phyloP scores from a whole-genome alignment of 1,284 basidiomycete species.

The Gastroboletus turbinatus region DNA sequence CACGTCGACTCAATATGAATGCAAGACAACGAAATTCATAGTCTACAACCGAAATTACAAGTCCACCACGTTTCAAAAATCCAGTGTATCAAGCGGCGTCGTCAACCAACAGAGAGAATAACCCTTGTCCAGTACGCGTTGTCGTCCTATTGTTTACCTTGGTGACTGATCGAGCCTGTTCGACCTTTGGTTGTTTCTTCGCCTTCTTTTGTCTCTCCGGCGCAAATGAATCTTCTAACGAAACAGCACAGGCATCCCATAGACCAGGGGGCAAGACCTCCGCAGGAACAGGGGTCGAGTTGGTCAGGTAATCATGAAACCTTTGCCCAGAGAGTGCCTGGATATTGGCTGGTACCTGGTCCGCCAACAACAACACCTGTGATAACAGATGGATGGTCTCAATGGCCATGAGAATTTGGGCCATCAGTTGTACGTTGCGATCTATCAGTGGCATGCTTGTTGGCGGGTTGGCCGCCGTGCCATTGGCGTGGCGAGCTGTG shows the following conservation, averaged over 20 bases:
- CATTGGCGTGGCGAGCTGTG: conserved; percentile 21
- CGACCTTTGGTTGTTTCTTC: conserved; percentile 39
- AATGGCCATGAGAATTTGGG: conserved; percentile 62
- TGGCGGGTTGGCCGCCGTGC: conserved; percentile 5
- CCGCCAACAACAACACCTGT: conserved; percentile 56
- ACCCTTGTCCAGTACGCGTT: conserved; percentile 11
- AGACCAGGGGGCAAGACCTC: conserved; percentile 33
- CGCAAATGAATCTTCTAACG: conserved; percentile 50
- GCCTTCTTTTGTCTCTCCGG: conserved; percentile 44
- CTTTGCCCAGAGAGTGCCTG: conserved; percentile 54
- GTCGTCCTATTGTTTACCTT: conserved; percentile 9
- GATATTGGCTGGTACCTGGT: conserved; percentile 45
- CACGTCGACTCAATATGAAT: not conserved
- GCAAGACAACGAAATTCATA: not conserved
- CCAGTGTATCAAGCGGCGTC: conserved; percentile 17
- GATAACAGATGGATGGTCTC: conserved; percentile 59
- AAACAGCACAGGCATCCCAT: conserved; percentile 49
- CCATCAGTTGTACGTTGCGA: conserved; percentile 69
- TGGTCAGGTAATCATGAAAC: conserved; percentile 54
- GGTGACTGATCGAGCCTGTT: conserved; percentile 7
- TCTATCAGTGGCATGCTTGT: conserved; percentile 42
- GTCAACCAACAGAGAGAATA: conserved; percentile 32
- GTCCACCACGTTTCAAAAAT: not conserved
- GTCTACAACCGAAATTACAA: not conserved
- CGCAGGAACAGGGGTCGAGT: conserved; percentile 20